These are phyloP conservation scores for Penicillium malachiteum DNA, from an alignment of 495 filamentous ascomycete genomes.

Conservation along the genomic window DNA sequence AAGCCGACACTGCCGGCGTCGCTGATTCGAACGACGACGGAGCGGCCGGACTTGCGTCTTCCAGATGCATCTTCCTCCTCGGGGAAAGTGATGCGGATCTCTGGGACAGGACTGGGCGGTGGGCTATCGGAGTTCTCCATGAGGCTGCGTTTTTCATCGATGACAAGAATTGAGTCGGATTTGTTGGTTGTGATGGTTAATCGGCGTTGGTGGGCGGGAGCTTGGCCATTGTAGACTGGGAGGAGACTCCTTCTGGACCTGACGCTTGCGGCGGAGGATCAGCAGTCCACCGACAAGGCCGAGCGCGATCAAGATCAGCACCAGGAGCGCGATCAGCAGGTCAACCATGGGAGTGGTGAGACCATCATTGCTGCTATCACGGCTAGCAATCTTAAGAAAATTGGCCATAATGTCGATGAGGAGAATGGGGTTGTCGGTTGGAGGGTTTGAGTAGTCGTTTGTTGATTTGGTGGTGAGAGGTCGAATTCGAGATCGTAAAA, in stretches of 20 bases:
- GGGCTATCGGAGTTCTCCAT: conserved; percentile 72
- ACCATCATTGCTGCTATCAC: conserved; percentile 48
- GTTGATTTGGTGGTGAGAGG: conserved; percentile 1
- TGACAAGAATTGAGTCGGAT: conserved; percentile 67
- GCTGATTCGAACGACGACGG: conserved; percentile 90
- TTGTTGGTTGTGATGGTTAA: conserved; percentile 61
- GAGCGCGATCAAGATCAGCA: conserved; percentile 68
- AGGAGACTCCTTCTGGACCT: conserved; percentile 49
- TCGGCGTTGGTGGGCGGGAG: conserved; percentile 60
- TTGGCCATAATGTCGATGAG: conserved; percentile 42
- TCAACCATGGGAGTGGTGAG: conserved; percentile 60
- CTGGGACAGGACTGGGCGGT: conserved; percentile 82
- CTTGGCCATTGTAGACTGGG: conserved; percentile 57
- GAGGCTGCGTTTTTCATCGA: conserved; percentile 70
- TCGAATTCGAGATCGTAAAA: not conserved
- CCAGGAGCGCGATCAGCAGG: conserved; percentile 76
- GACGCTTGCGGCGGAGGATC: conserved; percentile 66
- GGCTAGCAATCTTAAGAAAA: conserved; percentile 48
- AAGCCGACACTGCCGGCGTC: conserved; percentile 81
- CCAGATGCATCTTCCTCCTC: conserved; percentile 88
- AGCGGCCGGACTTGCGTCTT: conserved; percentile 76
- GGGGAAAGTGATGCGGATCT: conserved; percentile 98
- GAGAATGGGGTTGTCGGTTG: conserved; percentile 17
- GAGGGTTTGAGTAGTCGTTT: conserved; percentile 5
- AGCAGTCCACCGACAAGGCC: conserved; percentile 64